Base-by-base conservation (phyloP, 2,329 filamentous ascomycete genomes). In the Coleophoma cylindrospora region DNA sequence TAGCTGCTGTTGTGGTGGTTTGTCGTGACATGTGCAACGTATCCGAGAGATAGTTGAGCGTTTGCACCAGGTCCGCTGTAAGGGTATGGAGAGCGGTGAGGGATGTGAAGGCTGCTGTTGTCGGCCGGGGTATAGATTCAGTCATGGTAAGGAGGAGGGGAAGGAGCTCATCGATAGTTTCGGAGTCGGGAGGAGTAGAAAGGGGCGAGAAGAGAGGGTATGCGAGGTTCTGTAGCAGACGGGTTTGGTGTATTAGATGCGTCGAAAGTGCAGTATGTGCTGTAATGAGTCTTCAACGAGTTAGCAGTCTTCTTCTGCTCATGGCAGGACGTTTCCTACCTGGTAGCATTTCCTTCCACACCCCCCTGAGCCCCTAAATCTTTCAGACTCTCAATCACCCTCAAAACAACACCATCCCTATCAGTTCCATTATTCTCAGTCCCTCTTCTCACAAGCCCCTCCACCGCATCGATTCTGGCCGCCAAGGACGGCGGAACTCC, bases 1-100 rank as follows among this genome's bases (percentile, higher is more conserved):
- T 77, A 2, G 86, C 84, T 2, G 92, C 94, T 10, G 87, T 86
- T 3, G 84, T 87, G 0, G 89, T 94, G 1, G 89, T 87, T 68
- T 97, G 92, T 12, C 90, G 84, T 33, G 87, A 91, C 86, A 97
- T 96, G 68, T 97, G 92, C 34, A 99, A 76, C 3, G 89, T 91
- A 66, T 99, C 94, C 7, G 89, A 90, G 4, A 99, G 76, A 57
- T 90, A 87, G 59, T 89, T 90, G 43, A 99, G 79, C 7, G 89
- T 89, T 61, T 89, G 81, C 9, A 92, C 81, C 27, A 92, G 73
- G 54, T 91, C 87, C 22, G 80, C 74, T 0, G 87, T 91, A 55
- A 89, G 75, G 7, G 80, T 75, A 64, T 89, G 84, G 47, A 92
- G 76, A 19, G 81, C 77, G 51, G 83, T 77, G 43, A 91, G 71